A percentile compares a stretch with the other conserved stretches of the same genome.
Evolutionary conservation across 805 yeast genomes (phyloP).

Genomic region (Saccharomycopsis sp.): DNA sequence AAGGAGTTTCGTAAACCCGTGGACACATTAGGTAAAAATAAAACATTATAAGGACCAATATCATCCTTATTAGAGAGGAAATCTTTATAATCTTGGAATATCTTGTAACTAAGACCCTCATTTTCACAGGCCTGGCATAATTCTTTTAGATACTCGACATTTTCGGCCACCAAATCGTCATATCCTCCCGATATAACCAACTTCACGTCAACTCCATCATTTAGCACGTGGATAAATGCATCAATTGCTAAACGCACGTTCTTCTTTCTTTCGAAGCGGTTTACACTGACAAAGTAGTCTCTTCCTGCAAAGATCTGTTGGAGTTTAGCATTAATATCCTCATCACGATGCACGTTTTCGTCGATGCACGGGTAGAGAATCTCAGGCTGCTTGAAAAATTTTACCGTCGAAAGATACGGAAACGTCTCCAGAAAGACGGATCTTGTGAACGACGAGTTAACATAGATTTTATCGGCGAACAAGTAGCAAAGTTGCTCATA

Average conservation of each 20-base stretch:
- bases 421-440: conserved; percentile 64
- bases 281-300: conserved; percentile 61
- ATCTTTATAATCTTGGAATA: conserved; percentile 32
- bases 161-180: conserved; percentile 69
- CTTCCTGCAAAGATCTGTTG: conserved; percentile 11
- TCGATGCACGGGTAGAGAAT: conserved; percentile 63
- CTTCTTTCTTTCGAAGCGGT: conserved; percentile 85
- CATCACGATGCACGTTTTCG: conserved; percentile 21
- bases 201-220: conserved; percentile 31
- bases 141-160: conserved; percentile 62
- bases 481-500: conserved; percentile 77
- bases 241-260: conserved; percentile 71
- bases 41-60: conserved; percentile 34
- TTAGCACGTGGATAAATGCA: conserved; percentile 38
- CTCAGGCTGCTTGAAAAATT: conserved; percentile 24
- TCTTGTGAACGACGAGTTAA: conserved; percentile 81
- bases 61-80: conserved; percentile 16
- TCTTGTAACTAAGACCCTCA: conserved; percentile 39
- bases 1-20: conserved; percentile 58
- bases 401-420: conserved; percentile 26
- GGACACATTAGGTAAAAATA: conserved; percentile 78
- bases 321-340: conserved; percentile 2
- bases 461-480: conserved; percentile 72
- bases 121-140: conserved; percentile 44
- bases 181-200: conserved; percentile 88